Evolutionary conservation across 1,284 basidiomycete genomes (phyloP), one percentile per base, ranked within the genome.

Genomic region (Sparassis latifolia): DNA sequence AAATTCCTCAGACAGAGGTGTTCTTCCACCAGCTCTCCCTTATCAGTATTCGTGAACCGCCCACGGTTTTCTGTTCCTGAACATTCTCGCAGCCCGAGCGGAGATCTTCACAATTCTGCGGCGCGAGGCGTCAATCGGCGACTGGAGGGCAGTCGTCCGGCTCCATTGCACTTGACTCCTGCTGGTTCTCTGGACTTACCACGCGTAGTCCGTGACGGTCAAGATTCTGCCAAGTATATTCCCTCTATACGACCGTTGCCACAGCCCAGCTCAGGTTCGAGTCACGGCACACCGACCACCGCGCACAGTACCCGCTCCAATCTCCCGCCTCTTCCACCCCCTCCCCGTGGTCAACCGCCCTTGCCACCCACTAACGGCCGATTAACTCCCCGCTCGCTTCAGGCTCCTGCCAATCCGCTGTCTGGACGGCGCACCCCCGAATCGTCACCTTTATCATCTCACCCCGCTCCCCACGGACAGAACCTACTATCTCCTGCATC

Each of bases 1-100:
- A 93, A 92, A 63, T 68, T 74, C 6, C 74, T 97, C 4, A 75
- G 92, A 33, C 78, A 82, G 53, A 70, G 61, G 57, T 82, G 79
- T 56, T 73, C 74, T 27, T 52, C 66, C 2, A 54, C 60, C 9
- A 53, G 59, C 10, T 62, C 67, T 30, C 50, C 59, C 2, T 56
- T 61, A 20, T 52, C 58, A n/a, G 63, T 62, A 30, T 60, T 60
- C 47, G 51, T 56, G 43, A 64, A 60, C 47, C 60, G 59, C 12
- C 58, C 63, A 3, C 55, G 59, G 10, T 20, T 20, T 20, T 20
- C 20, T 37, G 46, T 44, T 5, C 35, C 53, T 10, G 63, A 65
- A 7, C 60, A 62, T 48, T 54, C 45, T 28, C 62, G 63, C 12
- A 61, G 56, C 20, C 55, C 54, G 32, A 65, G 62, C 45, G 28